phyloP scores from a whole-genome alignment of 345 rosid species.

The Salix exigua region DNA sequence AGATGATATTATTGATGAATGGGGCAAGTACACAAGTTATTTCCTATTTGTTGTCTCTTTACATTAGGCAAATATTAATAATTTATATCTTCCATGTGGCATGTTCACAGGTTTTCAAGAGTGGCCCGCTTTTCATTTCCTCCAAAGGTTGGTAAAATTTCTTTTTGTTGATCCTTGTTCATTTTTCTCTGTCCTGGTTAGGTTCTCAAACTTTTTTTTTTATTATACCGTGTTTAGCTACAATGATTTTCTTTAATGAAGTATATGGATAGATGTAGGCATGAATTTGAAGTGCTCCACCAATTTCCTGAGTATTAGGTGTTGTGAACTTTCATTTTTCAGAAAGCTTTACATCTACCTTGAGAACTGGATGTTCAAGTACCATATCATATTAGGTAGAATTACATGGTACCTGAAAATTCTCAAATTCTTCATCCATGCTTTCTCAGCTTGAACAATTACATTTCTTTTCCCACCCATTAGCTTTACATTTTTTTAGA shows the following conservation, averaged over 20 bases:
- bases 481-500: neutral
- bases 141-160: conserved; percentile 70
- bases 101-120: conserved; percentile 78
- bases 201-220: conserved; percentile 8
- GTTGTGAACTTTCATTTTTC: neutral
- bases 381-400: neutral
- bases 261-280: neutral
- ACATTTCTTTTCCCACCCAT: neutral
- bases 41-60: neutral
- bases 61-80: neutral
- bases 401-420: neutral
- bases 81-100: conserved; percentile 8
- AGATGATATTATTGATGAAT: neutral
- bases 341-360: neutral
- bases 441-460: neutral
- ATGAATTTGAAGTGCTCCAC: neutral
- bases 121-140: conserved; percentile 96
- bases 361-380: neutral
- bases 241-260: neutral
- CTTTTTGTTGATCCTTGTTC: neutral
- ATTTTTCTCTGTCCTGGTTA: neutral
- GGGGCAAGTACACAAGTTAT: neutral
- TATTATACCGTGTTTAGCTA: neutral
- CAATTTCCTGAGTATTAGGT: neutral
- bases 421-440: neutral